phyloP scores from a whole-genome alignment of 2,329 filamentous ascomycete genomes.

The Alternaria novae-zelandiae region DNA sequence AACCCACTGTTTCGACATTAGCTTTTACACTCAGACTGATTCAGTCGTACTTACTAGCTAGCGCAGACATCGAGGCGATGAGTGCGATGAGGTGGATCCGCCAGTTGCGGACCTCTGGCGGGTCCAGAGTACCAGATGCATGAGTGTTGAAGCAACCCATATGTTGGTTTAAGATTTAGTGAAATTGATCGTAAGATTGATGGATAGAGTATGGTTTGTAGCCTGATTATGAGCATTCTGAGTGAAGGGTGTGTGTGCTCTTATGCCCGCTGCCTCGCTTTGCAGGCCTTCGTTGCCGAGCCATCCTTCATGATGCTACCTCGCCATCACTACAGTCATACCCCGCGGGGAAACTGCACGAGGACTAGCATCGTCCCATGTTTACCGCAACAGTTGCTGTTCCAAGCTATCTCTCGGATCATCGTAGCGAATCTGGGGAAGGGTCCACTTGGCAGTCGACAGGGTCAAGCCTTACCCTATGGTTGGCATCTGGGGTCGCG shows the following conservation, averaged over 20 bases:
- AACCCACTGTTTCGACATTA: slow-evolving; percentile 32
- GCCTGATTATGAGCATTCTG: not conserved
- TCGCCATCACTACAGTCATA: slow-evolving; percentile 13
- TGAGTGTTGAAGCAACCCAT: slow-evolving; percentile 41
- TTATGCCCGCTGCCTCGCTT: slow-evolving; percentile 9
- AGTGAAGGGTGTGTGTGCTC: not conserved
- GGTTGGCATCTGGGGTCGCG: slow-evolving; percentile 14
- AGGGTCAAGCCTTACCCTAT: slow-evolving; percentile 23
- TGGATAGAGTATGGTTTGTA: not conserved
- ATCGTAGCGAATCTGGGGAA: slow-evolving; percentile 25
- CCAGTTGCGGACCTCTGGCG: slow-evolving; percentile 46
- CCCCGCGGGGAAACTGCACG: slow-evolving; percentile 19
- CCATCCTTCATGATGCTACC: slow-evolving; percentile 15
- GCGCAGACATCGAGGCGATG: slow-evolving; percentile 47
- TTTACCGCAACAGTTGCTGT: slow-evolving; percentile 17
- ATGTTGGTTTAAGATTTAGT: not conserved
- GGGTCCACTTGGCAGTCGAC: slow-evolving; percentile 24
- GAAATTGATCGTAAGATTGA: not conserved
- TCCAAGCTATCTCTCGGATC: slow-evolving; percentile 16
- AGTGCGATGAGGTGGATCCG: slow-evolving; percentile 43
- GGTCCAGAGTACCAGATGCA: slow-evolving; percentile 42
- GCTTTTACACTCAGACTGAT: not conserved
- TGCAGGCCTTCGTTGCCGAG: slow-evolving; percentile 3
- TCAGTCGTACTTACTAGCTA: slow-evolving; percentile 36
- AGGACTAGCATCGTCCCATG: slow-evolving; percentile 20